These are phyloP conservation scores for Maudiozyma serrabonitensis DNA, from an alignment of 805 yeast genomes.

Conservation along the genomic window DNA sequence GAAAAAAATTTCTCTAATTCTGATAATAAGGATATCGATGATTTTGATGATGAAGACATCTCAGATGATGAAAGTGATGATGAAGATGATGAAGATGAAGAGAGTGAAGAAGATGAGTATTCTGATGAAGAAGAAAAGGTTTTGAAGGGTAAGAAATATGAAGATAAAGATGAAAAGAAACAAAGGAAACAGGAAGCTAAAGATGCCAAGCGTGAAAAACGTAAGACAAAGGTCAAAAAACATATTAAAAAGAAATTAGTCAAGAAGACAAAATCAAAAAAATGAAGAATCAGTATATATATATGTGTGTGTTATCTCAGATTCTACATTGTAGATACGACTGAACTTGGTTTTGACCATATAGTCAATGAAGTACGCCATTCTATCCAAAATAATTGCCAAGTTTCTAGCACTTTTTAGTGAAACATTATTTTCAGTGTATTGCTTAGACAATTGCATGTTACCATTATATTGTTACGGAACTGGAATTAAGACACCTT, in stretches of 20 bases:
- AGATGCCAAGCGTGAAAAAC: slow-evolving; percentile 66
- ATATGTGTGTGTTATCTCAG: not conserved
- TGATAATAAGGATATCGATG: slow-evolving; percentile 9
- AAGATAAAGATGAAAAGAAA: slow-evolving; percentile 71
- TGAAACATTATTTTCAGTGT: too few relatives aligned
- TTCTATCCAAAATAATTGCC: too few relatives aligned
- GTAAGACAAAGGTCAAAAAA: slow-evolving; percentile 76
- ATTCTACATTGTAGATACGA: not conserved
- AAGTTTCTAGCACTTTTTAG: too few relatives aligned
- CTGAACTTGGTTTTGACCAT: too few relatives aligned
- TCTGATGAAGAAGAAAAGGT: slow-evolving; percentile 30
- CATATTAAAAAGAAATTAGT: slow-evolving; percentile 70
- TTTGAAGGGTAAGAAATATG: slow-evolving; percentile 63
- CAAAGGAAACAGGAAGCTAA: slow-evolving; percentile 68
- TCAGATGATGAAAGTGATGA: slow-evolving; percentile 19
- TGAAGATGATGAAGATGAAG: slow-evolving; percentile 24
- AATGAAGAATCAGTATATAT: slow-evolving; percentile 15
- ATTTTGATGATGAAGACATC: slow-evolving; percentile 12
- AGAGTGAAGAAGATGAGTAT: slow-evolving; percentile 23
- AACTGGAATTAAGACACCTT: too few relatives aligned
- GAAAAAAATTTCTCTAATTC: slow-evolving; percentile 18
- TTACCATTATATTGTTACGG: too few relatives aligned
- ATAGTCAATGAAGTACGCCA: too few relatives aligned
- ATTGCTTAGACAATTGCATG: too few relatives aligned
- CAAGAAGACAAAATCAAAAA: slow-evolving; percentile 40